Evolutionary conservation across 192 early-diverging fungal species (phyloP), one percentile per base, ranked within the genome.

Genomic region (Geranomyces variabilis): DNA sequence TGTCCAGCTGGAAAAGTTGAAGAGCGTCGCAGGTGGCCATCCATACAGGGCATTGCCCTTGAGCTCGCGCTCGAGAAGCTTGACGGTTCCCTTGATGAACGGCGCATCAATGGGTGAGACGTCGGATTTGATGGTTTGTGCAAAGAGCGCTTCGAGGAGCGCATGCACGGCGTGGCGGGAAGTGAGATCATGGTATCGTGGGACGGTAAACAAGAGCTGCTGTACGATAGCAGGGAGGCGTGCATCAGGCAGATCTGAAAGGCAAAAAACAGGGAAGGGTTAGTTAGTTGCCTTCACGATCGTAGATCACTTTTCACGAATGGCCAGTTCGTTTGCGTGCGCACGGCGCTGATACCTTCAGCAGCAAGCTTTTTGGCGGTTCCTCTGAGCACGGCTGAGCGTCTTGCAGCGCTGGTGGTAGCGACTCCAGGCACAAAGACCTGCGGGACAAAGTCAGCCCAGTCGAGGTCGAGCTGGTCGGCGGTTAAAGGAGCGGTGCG

Each of bases 171-270:
- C 69, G 1, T 82, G 67, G 53, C 92, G 86, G 3, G 92, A 92
- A 33, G 64, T 64, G 59, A 83, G 80, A 73, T 93, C 92, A 62
- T 81, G 81, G 71, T 92, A 93, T 29, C 90, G 87, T 13, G 86
- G 71, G 61, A 87, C 80, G 51, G 91, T 89, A 17, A 85, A 68
- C 55, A 82, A 75, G 26, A 92, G 56, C 3, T 62, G 28, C 26
- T 67, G 56, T 0, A 75, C 36, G 31, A 75, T 36, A 1, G 34
- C n/a, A 0, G 66, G 57, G 15, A 75, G 60, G 13, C 29, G n/a
- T 8, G 57, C 0, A 33, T 75, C 73, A 6, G 66, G 44, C 13
- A 62, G 60, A 15, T 59, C 73, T 67, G 46, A 8, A 66, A 34
- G 56, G 28, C n/a, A 22, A 70, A 9, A n/a, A n/a, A n/a, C n/a